Percentiles rank a stretch among this genome's conserved stretches.
Conservation (phyloP, 352 stramenopile genomes). For the Phytophthora citrophthora region DNA sequence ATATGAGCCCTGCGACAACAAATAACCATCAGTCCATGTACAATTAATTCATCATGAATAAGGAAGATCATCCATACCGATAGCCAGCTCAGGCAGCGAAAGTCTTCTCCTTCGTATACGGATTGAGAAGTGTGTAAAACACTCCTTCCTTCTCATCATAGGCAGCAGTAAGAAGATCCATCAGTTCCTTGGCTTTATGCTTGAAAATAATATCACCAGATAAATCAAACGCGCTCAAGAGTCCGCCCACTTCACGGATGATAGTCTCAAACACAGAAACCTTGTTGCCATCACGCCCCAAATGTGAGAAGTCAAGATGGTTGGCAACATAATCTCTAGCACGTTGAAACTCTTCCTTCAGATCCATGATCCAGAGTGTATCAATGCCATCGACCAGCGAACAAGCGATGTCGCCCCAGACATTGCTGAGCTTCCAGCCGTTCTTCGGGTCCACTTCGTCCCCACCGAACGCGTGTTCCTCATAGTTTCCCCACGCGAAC, state of each 20-base stretch:
- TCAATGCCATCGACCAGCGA: conserved; percentile 96
- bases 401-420: conserved; percentile 91
- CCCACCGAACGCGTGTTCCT: conserved; percentile 93
- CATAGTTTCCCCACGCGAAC: conserved; percentile 91
- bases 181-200: conserved; percentile 83
- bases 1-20: conserved; percentile 60
- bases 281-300: conserved; percentile 55
- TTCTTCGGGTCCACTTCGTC: conserved; percentile 94
- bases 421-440: conserved; percentile 65
- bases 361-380: conserved; percentile 98
- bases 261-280: conserved; percentile 99
- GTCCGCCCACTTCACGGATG: conserved; percentile 97
- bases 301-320: conserved; percentile 82
- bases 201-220: conserved; percentile 90
- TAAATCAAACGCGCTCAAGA: conserved; percentile 96
- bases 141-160: conserved; percentile 92
- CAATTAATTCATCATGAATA: neutral
- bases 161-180: conserved; percentile 86
- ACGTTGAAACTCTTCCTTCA: conserved; percentile 92
- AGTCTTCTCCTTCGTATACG: conserved; percentile 66
- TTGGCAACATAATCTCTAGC: conserved; percentile 88
- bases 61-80: conserved; percentile 23
- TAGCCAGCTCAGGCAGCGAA: conserved; percentile 52
- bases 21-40: neutral
- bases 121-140: conserved; percentile 91